These are phyloP conservation scores for Kluyveromyces aestuarii DNA, from an alignment of 805 yeast genomes.

Conservation along the genomic window DNA sequence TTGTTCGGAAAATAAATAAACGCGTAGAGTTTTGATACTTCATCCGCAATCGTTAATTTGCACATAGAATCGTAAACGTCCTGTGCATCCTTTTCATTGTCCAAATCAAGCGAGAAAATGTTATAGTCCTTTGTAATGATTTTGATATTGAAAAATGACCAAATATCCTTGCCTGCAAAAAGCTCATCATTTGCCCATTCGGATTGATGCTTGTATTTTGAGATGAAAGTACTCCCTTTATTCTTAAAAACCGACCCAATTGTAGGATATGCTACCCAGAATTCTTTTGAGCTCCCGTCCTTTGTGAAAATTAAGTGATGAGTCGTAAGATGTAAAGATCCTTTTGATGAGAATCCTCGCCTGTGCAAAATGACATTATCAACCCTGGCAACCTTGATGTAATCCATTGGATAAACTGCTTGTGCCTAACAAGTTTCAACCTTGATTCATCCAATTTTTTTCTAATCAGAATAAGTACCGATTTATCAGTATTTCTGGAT, in stretches of 20 bases:
- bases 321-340: slow-evolving; percentile 60
- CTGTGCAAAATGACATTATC: slow-evolving; percentile 46
- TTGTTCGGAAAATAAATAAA: slow-evolving; percentile 70
- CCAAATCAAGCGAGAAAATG: slow-evolving; percentile 68
- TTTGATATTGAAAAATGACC: slow-evolving; percentile 46
- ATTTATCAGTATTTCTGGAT: too few species aligned
- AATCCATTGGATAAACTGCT: slow-evolving; percentile 35
- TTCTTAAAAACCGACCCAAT: slow-evolving; percentile 51
- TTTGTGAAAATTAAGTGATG: slow-evolving; percentile 65
- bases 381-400: slow-evolving; percentile 44
- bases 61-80: slow-evolving; percentile 69
- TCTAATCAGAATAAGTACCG: not conserved
- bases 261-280: slow-evolving; percentile 90
- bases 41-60: slow-evolving; percentile 49
- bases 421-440: not conserved
- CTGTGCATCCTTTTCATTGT: slow-evolving; percentile 44
- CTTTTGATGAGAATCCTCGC: slow-evolving; percentile 46
- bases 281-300: slow-evolving; percentile 40
- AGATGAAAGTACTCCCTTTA: slow-evolving; percentile 40
- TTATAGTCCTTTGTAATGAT: slow-evolving; percentile 80
- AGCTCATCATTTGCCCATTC: slow-evolving; percentile 7
- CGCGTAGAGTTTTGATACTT: slow-evolving; percentile 61
- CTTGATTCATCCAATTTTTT: not conserved
- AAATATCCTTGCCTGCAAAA: slow-evolving; percentile 22
- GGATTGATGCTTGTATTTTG: slow-evolving; percentile 17